Evolutionary conservation across 2,329 filamentous ascomycete genomes (phyloP).

Genomic region (Trichoderma atroviride): DNA sequence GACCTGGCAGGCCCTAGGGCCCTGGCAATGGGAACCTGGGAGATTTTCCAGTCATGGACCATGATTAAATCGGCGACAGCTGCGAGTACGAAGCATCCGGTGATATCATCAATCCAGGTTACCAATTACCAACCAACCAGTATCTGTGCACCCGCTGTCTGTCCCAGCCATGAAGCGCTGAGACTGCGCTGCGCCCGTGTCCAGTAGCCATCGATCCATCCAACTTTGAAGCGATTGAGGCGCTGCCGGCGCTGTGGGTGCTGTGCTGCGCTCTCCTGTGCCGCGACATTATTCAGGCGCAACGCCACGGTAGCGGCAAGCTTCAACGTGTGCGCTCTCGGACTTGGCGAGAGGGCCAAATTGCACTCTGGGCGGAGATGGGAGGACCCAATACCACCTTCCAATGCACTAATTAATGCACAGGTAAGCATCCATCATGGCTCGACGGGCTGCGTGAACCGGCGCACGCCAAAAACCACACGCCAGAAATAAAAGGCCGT

Average conservation of each 20-base stretch:
- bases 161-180: background rate
- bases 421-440: background rate
- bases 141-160: background rate
- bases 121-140: background rate
- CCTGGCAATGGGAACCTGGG: slow-evolving; percentile 1
- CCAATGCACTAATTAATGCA: slow-evolving; percentile 11
- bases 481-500: slow-evolving; percentile 16
- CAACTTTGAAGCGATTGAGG: background rate
- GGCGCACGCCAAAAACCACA: slow-evolving; percentile 6
- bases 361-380: slow-evolving; percentile 1
- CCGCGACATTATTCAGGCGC: background rate
- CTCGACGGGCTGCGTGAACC: slow-evolving; percentile 18
- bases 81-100: slow-evolving; percentile 13
- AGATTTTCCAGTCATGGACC: background rate
- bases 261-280: background rate
- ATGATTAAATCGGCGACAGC: slow-evolving; percentile 7
- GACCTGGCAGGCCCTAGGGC: background rate
- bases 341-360: slow-evolving; percentile 1
- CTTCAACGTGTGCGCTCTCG: background rate
- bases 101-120: background rate
- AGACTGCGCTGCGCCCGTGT: background rate
- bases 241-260: background rate
- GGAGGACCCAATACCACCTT: slow-evolving; percentile 6
- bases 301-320: background rate
- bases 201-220: background rate